Evolutionary conservation across 768 basidiomycete genomes (phyloP).

Genomic region (Leucocoprinus leucothites): DNA sequence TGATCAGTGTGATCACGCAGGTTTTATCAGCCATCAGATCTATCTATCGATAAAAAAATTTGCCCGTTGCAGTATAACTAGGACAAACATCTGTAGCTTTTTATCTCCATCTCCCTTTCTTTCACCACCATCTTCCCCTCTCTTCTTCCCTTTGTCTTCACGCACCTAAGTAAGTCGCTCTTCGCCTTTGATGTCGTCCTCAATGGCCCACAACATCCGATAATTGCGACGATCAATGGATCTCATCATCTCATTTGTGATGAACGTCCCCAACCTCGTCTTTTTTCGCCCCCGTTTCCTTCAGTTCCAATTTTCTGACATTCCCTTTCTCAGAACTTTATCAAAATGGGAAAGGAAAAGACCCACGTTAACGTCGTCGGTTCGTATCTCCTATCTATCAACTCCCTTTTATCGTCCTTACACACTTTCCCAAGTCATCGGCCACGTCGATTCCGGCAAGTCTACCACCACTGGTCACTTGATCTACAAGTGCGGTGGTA

Average conservation of each 20-base stretch:
- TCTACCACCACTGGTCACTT: slow-evolving; percentile 99
- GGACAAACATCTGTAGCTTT: slow-evolving; percentile 45
- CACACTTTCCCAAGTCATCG: slow-evolving; percentile 71
- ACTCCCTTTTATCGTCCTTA: slow-evolving; percentile 24
- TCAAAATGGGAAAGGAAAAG: slow-evolving; percentile 96
- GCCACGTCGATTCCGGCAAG: slow-evolving; percentile 99
- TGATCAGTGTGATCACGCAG: slow-evolving; percentile 35
- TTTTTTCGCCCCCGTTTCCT: slow-evolving; percentile 19
- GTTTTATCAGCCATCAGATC: slow-evolving; percentile 51
- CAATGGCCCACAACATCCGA: slow-evolving; percentile 7
- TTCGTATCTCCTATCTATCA: slow-evolving; percentile 43
- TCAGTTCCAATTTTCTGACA: slow-evolving; percentile 28
- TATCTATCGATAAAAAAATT: slow-evolving; percentile 60
- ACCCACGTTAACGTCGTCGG: slow-evolving; percentile 97
- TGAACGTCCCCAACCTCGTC: slow-evolving; percentile 16
- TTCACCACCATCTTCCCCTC: slow-evolving; percentile 49
- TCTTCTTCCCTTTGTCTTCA: slow-evolving; percentile 24
- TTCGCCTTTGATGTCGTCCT: slow-evolving; percentile 14
- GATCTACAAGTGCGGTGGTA: slow-evolving; percentile 99
- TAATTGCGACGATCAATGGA: slow-evolving; percentile 22
- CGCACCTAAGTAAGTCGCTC: slow-evolving; percentile 33
- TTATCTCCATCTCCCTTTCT: slow-evolving; percentile 33
- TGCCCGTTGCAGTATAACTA: slow-evolving; percentile 55
- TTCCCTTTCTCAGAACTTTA: slow-evolving; percentile 39
- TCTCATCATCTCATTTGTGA: slow-evolving; percentile 22